phyloP scores from a whole-genome alignment of 441 rosid species.

The Daphne laureola region DNA sequence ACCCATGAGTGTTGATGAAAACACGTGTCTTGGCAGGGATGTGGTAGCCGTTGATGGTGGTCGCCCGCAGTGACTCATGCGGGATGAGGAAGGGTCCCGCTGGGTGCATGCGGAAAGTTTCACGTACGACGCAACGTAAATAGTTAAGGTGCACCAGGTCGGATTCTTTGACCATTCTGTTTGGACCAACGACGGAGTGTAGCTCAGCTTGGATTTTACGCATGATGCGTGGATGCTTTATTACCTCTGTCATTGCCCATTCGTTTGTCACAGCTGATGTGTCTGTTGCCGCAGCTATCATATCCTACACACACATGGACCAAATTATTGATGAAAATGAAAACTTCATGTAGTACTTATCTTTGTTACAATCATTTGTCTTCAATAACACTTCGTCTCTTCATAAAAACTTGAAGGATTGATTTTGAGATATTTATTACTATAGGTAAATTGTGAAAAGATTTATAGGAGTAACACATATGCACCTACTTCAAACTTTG shows the following conservation, averaged over 20 bases:
- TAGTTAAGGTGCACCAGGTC: conserved; percentile 64
- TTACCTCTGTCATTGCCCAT: conserved; percentile 95
- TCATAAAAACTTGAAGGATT: no score
- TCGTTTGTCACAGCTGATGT: conserved; percentile 93
- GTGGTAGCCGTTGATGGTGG: conserved; percentile 60
- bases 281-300: conserved; percentile 94
- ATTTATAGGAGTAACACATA: no score
- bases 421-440: no score
- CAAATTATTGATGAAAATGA: no score
- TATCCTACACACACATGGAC: conserved; percentile 37
- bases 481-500: no score
- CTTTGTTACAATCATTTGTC: no score
- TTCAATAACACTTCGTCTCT: no score
- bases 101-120: conserved; percentile 89
- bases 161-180: conserved; percentile 59
- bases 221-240: conserved; percentile 67
- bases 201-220: conserved; percentile 65
- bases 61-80: conserved; percentile 60
- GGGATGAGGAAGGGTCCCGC: conserved; percentile 91
- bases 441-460: no score
- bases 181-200: conserved; percentile 46
- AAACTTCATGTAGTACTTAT: no score
- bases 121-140: conserved; percentile 83
- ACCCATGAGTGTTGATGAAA: conserved; percentile 82
- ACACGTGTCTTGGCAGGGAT: conserved; percentile 82